Conservation (phyloP, 2,329 filamentous ascomycete genomes). For the Curvularia eragrostidis region DNA sequence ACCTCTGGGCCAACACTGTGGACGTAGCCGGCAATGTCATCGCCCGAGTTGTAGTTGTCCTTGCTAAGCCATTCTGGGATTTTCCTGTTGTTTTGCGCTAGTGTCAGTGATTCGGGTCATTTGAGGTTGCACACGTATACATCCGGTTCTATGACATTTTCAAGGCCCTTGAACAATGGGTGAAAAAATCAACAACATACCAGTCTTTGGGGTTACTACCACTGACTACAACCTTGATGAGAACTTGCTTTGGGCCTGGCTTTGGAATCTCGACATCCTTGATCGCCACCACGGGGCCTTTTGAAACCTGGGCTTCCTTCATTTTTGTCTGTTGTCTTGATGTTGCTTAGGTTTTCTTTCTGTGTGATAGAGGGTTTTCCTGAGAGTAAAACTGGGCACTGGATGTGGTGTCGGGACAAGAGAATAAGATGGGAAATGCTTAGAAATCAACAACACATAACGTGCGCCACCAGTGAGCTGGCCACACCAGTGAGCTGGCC, state of each 20-base stretch:
- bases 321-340: slow-evolving; percentile 31
- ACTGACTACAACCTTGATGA: slow-evolving; percentile 50
- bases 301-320: slow-evolving; percentile 52
- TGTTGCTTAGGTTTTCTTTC: neutral
- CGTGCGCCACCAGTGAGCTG: too few species aligned
- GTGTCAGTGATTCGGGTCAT: neutral
- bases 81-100: slow-evolving; percentile 34
- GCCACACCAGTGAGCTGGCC: too few species aligned
- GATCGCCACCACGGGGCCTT: slow-evolving; percentile 46
- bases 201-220: slow-evolving; percentile 59
- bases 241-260: slow-evolving; percentile 43
- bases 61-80: slow-evolving; percentile 24
- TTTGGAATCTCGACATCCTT: slow-evolving; percentile 45
- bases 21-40: slow-evolving; percentile 64
- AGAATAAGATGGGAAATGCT: neutral
- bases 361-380: neutral
- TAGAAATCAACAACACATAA: too few species aligned
- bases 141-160: neutral
- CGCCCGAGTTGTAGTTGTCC: slow-evolving; percentile 55
- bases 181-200: slow-evolving; percentile 29
- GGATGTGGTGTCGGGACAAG: neutral
- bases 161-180: neutral
- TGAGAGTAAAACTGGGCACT: neutral
- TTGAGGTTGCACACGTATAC: neutral
- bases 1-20: slow-evolving; percentile 63